Percentiles rank a stretch among this genome's conserved stretches.
Conservation (phyloP, 2,329 filamentous ascomycete genomes). For the Fusarium citri region DNA sequence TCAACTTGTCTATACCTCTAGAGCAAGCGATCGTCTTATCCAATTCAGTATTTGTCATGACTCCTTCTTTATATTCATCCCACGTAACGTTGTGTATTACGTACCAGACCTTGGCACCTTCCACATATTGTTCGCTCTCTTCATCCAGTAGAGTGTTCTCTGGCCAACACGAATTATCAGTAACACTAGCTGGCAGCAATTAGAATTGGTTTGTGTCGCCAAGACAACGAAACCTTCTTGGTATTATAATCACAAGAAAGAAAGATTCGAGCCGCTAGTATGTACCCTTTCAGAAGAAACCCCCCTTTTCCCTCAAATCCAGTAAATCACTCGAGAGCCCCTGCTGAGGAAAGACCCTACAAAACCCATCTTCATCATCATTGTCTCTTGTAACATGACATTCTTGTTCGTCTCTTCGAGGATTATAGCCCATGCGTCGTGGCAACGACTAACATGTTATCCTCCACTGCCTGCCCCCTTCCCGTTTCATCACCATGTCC, state of each 20-base stretch:
- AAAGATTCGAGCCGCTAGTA: conserved; percentile 41
- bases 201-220: conserved; percentile 10
- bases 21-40: conserved; percentile 43
- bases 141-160: neutral
- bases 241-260: conserved; percentile 33
- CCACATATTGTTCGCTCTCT: neutral
- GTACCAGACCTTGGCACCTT: neutral
- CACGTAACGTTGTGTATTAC: neutral
- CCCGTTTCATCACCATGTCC: conserved; percentile 24
- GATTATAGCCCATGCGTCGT: conserved; percentile 1
- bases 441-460: conserved; percentile 11
- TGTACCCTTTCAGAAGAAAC: conserved; percentile 32
- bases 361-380: conserved; percentile 36
- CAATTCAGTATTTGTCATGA: conserved; percentile 32
- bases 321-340: conserved; percentile 30
- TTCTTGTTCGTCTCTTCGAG: conserved; percentile 37
- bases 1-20: conserved; percentile 43
- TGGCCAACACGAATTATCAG: conserved; percentile 20
- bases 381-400: conserved; percentile 40
- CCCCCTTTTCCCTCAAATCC: conserved; percentile 19
- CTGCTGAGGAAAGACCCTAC: conserved; percentile 33
- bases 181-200: neutral
- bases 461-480: conserved; percentile 1
- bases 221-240: conserved; percentile 14
- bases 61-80: neutral